Evolutionary conservation across 2,329 filamentous ascomycete species (phyloP).

Genomic region (Dactylellina sp.): DNA sequence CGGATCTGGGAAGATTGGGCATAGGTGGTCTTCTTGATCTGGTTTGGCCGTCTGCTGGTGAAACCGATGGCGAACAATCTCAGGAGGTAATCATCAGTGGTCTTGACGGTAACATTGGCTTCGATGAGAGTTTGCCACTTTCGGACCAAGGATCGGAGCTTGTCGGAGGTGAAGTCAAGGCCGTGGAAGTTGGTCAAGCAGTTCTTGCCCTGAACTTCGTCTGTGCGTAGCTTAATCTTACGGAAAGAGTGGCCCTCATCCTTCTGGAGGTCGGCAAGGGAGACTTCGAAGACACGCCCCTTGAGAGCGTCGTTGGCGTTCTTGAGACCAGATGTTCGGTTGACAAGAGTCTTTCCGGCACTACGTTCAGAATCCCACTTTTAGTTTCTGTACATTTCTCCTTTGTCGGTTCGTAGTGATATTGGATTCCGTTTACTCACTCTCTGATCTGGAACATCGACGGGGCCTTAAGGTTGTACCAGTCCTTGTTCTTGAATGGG

Average conservation of each 20-base stretch:
- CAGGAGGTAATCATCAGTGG: constrained; percentile 99
- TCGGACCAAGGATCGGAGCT: constrained; percentile 97
- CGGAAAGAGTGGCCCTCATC: constrained; percentile 99
- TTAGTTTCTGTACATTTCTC: constrained; percentile 21
- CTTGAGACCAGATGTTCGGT: constrained; percentile 99
- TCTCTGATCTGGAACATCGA: constrained; percentile 51
- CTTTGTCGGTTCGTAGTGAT: neutral
- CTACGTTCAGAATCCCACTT: constrained; percentile 67
- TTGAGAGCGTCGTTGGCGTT: constrained; percentile 99
- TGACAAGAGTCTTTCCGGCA: constrained; percentile 99
- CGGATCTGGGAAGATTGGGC: constrained; percentile 96
- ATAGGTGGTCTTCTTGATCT: constrained; percentile 99
- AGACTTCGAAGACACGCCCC: constrained; percentile 98
- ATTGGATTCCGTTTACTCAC: constrained; percentile 42
- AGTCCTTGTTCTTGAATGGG: constrained; percentile 98
- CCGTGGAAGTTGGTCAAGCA: constrained; percentile 99
- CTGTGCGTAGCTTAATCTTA: constrained; percentile 98
- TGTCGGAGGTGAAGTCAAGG: constrained; percentile 99
- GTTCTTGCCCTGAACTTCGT: constrained; percentile 99
- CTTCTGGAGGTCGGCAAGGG: constrained; percentile 98
- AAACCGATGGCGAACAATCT: constrained; percentile 99
- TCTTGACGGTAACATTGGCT: constrained; percentile 99
- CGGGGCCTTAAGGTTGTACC: constrained; percentile 93
- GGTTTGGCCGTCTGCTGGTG: constrained; percentile 98
- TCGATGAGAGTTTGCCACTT: constrained; percentile 99